These are phyloP conservation scores for Daedalea quercina DNA, from an alignment of 768 basidiomycete genomes.

Conservation along the genomic window DNA sequence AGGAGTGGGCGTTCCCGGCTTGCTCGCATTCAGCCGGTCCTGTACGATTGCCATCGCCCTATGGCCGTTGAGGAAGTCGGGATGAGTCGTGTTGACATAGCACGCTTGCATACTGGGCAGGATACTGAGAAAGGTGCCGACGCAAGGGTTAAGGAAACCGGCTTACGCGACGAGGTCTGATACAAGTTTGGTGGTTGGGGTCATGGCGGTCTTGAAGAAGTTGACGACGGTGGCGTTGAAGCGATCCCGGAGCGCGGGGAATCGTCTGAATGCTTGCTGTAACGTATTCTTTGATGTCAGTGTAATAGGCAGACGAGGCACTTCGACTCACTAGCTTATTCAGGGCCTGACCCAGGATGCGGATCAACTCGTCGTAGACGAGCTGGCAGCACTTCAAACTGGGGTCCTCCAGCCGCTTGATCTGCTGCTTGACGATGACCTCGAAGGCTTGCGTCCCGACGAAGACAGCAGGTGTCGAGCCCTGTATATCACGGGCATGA, in stretches of 20 bases:
- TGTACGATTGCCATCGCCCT: constrained; percentile 89
- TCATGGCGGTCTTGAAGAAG: constrained; percentile 94
- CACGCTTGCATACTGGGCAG: constrained; percentile 87
- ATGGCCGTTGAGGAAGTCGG: constrained; percentile 96
- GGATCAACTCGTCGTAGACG: constrained; percentile 95
- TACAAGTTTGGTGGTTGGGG: constrained; percentile 90
- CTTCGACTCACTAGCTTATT: constrained; percentile 66
- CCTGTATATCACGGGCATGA: constrained; percentile 36
- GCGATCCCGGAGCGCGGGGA: constrained; percentile 91
- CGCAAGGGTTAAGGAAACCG: constrained; percentile 49
- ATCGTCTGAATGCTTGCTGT: constrained; percentile 94
- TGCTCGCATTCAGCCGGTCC: constrained; percentile 77
- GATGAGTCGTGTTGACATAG: constrained; percentile 98
- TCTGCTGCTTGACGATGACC: constrained; percentile 98
- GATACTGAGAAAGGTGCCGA: background rate
- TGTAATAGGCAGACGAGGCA: background rate
- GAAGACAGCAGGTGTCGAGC: constrained; percentile 93
- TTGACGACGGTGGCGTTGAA: constrained; percentile 95
- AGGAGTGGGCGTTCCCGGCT: constrained; percentile 50
- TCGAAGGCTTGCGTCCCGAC: constrained; percentile 97
- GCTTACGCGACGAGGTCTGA: constrained; percentile 75
- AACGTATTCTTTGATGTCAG: background rate
- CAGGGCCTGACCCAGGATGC: constrained; percentile 90
- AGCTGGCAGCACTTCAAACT: constrained; percentile 89
- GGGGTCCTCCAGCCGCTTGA: constrained; percentile 93